Percentiles rank a stretch among this genome's conserved stretches.
phyloP scores from a whole-genome alignment of 768 basidiomycete species.

The Paxillus involutus region DNA sequence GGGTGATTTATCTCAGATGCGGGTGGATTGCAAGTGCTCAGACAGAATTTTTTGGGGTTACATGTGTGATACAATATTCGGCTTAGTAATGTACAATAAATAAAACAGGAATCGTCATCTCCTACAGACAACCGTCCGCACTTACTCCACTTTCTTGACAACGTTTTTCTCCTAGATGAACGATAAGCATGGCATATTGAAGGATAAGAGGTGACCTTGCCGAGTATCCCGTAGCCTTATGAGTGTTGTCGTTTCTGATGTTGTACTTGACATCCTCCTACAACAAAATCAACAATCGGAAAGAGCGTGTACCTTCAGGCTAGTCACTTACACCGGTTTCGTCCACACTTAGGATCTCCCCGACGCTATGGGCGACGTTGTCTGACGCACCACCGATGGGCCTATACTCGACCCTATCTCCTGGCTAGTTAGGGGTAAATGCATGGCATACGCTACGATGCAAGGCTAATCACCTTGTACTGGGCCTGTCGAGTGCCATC shows the following conservation, averaged over 20 bases:
- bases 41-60: too few species aligned
- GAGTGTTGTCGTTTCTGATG: constrained; percentile 45
- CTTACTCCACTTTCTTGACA: constrained; percentile 24
- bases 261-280: constrained; percentile 32
- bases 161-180: constrained; percentile 37
- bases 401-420: constrained; percentile 45
- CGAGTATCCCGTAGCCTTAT: constrained; percentile 37
- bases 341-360: constrained; percentile 33
- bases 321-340: constrained; percentile 34
- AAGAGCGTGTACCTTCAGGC: too few species aligned
- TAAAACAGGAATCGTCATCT: too few species aligned
- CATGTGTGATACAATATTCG: too few species aligned
- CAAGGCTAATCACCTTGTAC: constrained; percentile 21
- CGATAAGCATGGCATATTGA: neutral
- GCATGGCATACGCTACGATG: too few species aligned
- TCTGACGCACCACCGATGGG: constrained; percentile 40
- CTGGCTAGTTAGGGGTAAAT: constrained; percentile 24
- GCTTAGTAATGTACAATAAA: too few species aligned
- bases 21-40: too few species aligned
- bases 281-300: neutral
- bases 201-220: constrained; percentile 12
- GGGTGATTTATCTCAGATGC: too few species aligned
- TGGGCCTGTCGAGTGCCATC: constrained; percentile 10
- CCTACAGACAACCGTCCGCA: too few species aligned
- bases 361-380: constrained; percentile 39